Base-by-base conservation (phyloP, 2,329 filamentous ascomycete genomes). In the Hirsutella rhossiliensis region DNA sequence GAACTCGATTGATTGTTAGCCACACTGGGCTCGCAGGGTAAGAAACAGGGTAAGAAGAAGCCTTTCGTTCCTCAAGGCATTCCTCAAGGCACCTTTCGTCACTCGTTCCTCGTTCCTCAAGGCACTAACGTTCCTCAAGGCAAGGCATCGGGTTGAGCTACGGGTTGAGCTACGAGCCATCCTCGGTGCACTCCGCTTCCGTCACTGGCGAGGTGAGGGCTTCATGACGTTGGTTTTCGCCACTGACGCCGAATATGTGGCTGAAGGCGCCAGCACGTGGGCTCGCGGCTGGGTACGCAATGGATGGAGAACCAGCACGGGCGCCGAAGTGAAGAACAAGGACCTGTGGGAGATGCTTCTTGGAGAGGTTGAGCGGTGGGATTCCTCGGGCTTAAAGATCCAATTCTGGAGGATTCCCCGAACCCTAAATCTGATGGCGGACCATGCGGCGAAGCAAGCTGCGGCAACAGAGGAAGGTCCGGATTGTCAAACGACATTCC, bases 371-470 rank as follows among this genome's bases (percentile, higher is more conserved):
- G 40, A 47, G 30, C 20, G 17, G 2, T 41, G 5, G 23, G 30
- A 37, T 28, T 3, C 20, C 5, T 2, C 4, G 15, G 45, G 45
- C 34, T 23, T 47, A 30, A 40, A 36, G 40, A 38, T 47, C n/a
- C 43, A 47, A 13, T 45, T 47, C 43, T 47, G 43, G 45, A 39
- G 30, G 31, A 47, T 47, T 23, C 43, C 45, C 8, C 40, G 43
- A 23, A 5, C 8, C 5, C 37, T 43, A 2, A 47, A 47, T 31
- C 29, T 4, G 31, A 34, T 17, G n/a, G 45, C 45, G 11, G 42
- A 44, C 20, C n/a, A 37, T 12, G 41, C 41, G 11, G 44, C 47
- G 13, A 44, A 46, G 41, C 20, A 38, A 32, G 46, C 41, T 41
- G 46, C 47, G 19, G 23, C 8, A 27, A 41, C 23, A 12, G 41